phyloP scores from a whole-genome alignment of 768 basidiomycete genomes.

The Xerocomellus amylosporus region DNA sequence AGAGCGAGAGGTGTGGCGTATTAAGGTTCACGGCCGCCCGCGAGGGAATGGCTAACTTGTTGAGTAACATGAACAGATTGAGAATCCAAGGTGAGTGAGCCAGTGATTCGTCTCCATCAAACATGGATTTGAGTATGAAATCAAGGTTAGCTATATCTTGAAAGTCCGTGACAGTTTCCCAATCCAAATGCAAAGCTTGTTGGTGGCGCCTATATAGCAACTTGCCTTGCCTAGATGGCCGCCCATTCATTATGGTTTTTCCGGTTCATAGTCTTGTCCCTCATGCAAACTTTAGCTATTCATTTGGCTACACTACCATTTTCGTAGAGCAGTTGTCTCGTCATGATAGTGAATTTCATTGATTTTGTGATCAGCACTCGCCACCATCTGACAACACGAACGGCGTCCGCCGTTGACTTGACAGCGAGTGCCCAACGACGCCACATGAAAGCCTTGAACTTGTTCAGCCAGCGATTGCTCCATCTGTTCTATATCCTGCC shows the following conservation, averaged over 20 bases:
- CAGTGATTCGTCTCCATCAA: background rate
- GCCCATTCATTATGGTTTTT: slow-evolving; percentile 17
- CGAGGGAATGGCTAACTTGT: slow-evolving; percentile 37
- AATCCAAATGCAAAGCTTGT: slow-evolving; percentile 4
- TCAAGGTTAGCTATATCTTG: slow-evolving; percentile 17
- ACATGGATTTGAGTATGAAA: slow-evolving; percentile 9
- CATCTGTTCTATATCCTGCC: slow-evolving; percentile 11
- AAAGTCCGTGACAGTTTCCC: slow-evolving; percentile 27
- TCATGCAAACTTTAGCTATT: slow-evolving; percentile 12
- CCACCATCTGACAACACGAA: background rate
- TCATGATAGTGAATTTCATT: slow-evolving; percentile 18
- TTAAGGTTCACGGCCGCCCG: slow-evolving; percentile 43
- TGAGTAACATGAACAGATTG: slow-evolving; percentile 17
- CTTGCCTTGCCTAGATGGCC: slow-evolving; percentile 16
- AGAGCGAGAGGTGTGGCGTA: slow-evolving; percentile 60
- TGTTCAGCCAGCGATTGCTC: slow-evolving; percentile 11
- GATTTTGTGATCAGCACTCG: slow-evolving; percentile 11
- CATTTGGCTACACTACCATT: slow-evolving; percentile 5
- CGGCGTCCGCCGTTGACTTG: slow-evolving; percentile 18
- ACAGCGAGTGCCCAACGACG: slow-evolving; percentile 8
- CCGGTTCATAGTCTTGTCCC: slow-evolving; percentile 10
- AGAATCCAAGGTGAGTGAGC: slow-evolving; percentile 12
- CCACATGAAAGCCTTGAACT: slow-evolving; percentile 18
- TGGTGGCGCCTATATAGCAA: slow-evolving; percentile 13
- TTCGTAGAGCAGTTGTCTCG: slow-evolving; percentile 3